Evolutionary conservation across 495 filamentous ascomycete genomes (phyloP), one percentile per base, ranked within the genome.

Genomic region (Filosporella fistucella): DNA sequence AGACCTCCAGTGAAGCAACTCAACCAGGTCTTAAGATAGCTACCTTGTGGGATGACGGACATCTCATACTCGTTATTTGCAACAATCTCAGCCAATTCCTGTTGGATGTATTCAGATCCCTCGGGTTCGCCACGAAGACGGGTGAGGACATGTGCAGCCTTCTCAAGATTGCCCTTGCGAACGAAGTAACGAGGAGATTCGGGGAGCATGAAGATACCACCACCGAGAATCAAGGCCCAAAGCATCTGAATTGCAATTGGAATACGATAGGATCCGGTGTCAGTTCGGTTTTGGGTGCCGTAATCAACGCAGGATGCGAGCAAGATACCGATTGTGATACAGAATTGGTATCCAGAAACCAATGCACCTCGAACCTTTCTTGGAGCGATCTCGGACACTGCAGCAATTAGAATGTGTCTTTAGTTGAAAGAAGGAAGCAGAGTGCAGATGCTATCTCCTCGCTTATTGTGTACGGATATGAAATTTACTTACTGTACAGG

Each of bases 251-350:
- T 55, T 8, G 62, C 76, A 42, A 86, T 82, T n/a, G 84, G 83
- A 28, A 88, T 86, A 25, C 82, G 75, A 70, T 86, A 88, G 8
- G 81, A 83, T 41, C 78, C 79, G 2, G 81, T 76, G 56, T 84
- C 76, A 17, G 59, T 59, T 47, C 75, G 75, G 49, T 76, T 52
- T 60, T 81, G 68, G 6, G 80, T 89, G 32, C 59, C 83, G 60
- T 89, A 88, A 66, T 80, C 77, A 56, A 91, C 77, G 58, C 78
- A 82, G 2, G 84, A 80, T 0, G 86, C 85, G 37, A 88, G 59
- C 64, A 90, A 74, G 57, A 91, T 67, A 64, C 82, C 83, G 45
- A 86, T 78, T 35, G 83, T 87, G 61, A 86, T 76, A 61, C 77
- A 81, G 68, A 86, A 85, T 60, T 85, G 81, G 68, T 86, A 86